These are phyloP conservation scores for Talaromyces adpressus DNA, from an alignment of 495 filamentous ascomycete genomes.

Conservation along the genomic window DNA sequence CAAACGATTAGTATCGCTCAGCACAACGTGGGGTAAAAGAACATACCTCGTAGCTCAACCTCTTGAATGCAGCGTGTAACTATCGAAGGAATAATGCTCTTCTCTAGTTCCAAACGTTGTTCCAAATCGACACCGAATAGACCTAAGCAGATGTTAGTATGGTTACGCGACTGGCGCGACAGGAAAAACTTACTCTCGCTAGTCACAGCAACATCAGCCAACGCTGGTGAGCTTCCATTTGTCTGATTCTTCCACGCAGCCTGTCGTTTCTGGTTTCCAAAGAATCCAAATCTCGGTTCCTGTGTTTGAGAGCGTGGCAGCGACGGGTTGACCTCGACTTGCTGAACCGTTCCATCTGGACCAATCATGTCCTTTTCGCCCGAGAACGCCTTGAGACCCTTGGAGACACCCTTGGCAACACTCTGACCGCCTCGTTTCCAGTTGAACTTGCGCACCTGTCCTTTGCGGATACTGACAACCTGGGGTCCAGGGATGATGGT, in stretches of 20 bases:
- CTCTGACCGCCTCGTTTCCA: slow-evolving; percentile 96
- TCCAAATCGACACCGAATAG: slow-evolving; percentile 91
- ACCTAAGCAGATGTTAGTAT: slow-evolving; percentile 20
- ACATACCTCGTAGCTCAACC: slow-evolving; percentile 73
- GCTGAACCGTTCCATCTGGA: slow-evolving; percentile 28
- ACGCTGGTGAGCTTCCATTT: slow-evolving; percentile 44
- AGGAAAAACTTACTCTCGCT: slow-evolving; percentile 6
- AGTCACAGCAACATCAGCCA: slow-evolving; percentile 43
- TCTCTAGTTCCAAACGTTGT: slow-evolving; percentile 81
- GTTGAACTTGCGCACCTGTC: slow-evolving; percentile 89
- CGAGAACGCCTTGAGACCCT: slow-evolving; percentile 78
- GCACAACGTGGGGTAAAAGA: not conserved
- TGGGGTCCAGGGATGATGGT: slow-evolving; percentile 73
- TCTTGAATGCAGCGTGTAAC: slow-evolving; percentile 95
- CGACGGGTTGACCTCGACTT: slow-evolving; percentile 29
- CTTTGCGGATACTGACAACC: slow-evolving; percentile 86
- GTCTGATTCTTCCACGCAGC: slow-evolving; percentile 41
- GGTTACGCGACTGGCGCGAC: not conserved
- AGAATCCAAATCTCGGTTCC: slow-evolving; percentile 65
- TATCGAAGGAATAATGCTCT: slow-evolving; percentile 80
- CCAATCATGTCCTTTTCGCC: slow-evolving; percentile 45
- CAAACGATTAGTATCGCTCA: not conserved
- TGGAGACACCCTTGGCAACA: slow-evolving; percentile 87
- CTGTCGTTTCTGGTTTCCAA: slow-evolving; percentile 49
- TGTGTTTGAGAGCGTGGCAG: slow-evolving; percentile 39